Base-by-base conservation (phyloP, 192 early-diverging fungal species). In the Physocladia obscura region DNA sequence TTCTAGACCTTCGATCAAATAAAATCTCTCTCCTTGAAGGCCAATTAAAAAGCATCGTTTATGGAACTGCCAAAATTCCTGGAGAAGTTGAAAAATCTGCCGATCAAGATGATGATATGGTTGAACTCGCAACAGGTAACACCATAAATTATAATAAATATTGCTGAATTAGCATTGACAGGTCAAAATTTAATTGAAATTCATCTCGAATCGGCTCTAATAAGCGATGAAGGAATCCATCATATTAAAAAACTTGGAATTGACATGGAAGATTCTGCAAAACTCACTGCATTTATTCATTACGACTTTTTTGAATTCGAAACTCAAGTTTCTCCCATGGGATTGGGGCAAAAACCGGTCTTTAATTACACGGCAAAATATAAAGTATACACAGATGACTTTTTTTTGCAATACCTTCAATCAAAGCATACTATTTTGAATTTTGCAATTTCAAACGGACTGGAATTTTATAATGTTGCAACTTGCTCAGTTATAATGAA, bases 281-380 rank as follows among this genome's bases (percentile, higher is more conserved):
- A 59, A 30, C 54, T 77, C 36, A 77, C 70, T 4, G 76, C 83
- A 13, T 82, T 83, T 37, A 55, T 81, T 4, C 71, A 73, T 47
- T 82, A 79, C 58, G 85, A 87, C 64, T 87, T 87, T 59, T 87
- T 78, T 55, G 85, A 87, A 34, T 86, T 84, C 69, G 85, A 86
- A 62, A 84, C 84, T 3, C 64, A 72, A 30, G 72, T 81, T 13
- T 73, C 79, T 1, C 78, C 77, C 13, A 57, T 87, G 36, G 81
- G 77, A 15, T 27, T 74, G 8, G 79, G 82, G 22, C 39, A 71
- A 15, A 67, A 56, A 24, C 79, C 84, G 4, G 35, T 57, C 4
- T 87, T 55, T 55, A 73, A 79, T 63, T 65, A 70, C 51, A 74
- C 67, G 24, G 22, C 74, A 26, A 80, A 77, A 67, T 85, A 70